Percentiles rank a stretch among this genome's conserved stretches.
Conservation (phyloP, 1,139 yeast genomes). For the Protomyces inouyei region DNA sequence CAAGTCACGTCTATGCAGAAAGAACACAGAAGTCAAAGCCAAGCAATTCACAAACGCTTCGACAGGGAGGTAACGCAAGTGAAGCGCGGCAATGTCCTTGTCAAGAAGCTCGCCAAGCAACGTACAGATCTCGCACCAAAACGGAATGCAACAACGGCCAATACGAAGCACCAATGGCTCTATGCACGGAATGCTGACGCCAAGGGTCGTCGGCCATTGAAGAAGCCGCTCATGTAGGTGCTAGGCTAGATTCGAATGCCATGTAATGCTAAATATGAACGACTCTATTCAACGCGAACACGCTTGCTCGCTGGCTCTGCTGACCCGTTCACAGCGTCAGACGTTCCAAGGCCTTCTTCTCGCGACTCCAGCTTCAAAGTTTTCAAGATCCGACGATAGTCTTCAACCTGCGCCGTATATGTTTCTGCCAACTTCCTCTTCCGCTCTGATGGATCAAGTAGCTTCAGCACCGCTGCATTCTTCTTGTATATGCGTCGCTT, state of each 20-base stretch:
- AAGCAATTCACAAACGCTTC: not conserved
- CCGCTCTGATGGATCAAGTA: constrained; percentile 57
- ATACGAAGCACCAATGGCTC: constrained; percentile 22
- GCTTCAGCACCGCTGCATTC: constrained; percentile 68
- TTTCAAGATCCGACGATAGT: constrained; percentile 52
- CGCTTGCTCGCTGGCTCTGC: not conserved
- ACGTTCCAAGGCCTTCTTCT: too few relatives aligned
- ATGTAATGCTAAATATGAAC: not conserved
- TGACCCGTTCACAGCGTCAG: not conserved
- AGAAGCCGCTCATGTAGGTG: constrained; percentile 6
- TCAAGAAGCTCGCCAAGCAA: constrained; percentile 5
- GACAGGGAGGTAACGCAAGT: constrained; percentile 5
- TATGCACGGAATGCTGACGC: constrained; percentile 6
- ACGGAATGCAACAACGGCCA: constrained; percentile 7
- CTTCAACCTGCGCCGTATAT: constrained; percentile 60
- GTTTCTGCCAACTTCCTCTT: constrained; percentile 73
- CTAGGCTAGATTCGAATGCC: not conserved
- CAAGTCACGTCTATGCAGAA: not conserved
- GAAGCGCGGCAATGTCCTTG: not conserved
- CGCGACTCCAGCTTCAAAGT: not conserved
- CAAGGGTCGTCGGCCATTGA: constrained; percentile 10
- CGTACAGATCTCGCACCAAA: constrained; percentile 15
- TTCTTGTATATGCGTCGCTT: constrained; percentile 69
- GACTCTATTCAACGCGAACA: not conserved
- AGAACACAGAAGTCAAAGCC: not conserved